Evolutionary conservation across 352 stramenopile genomes (phyloP).

Genomic region (Globisporangium acanthophoron): DNA sequence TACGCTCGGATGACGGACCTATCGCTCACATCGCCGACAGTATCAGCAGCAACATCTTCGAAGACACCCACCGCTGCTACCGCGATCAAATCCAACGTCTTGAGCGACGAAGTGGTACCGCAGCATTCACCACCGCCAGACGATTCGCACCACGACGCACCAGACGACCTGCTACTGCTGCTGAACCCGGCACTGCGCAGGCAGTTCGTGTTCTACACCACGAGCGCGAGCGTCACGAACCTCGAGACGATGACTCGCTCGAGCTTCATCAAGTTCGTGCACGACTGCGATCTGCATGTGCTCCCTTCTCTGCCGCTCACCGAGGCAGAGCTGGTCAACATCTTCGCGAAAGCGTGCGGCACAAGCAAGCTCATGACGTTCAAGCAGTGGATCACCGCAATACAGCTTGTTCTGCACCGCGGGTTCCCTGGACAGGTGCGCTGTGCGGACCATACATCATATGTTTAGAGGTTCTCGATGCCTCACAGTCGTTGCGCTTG

Average conservation of each 20-base stretch:
- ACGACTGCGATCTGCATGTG: slow-evolving; percentile 46
- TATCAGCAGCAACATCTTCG: neutral
- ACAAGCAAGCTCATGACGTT: slow-evolving; percentile 44
- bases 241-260: slow-evolving; percentile 51
- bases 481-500: neutral
- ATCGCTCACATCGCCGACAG: slow-evolving; percentile 17
- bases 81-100: neutral
- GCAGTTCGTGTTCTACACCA: slow-evolving; percentile 65
- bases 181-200: slow-evolving; percentile 54
- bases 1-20: slow-evolving; percentile 39
- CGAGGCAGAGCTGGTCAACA: slow-evolving; percentile 50
- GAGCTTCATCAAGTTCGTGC: slow-evolving; percentile 62
- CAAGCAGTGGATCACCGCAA: slow-evolving; percentile 39
- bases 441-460: too few species aligned
- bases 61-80: neutral
- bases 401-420: slow-evolving; percentile 38
- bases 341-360: slow-evolving; percentile 32
- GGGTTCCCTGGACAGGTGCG: slow-evolving; percentile 22
- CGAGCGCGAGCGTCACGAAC: slow-evolving; percentile 56
- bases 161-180: slow-evolving; percentile 24
- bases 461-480: too few species aligned
- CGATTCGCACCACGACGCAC: neutral
- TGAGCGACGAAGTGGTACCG: neutral
- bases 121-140: neutral
- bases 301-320: slow-evolving; percentile 26